A percentile compares a stretch with the other conserved stretches of the same genome.
Conservation (phyloP, 306 rosid genomes). For the Rosa chinensis region DNA sequence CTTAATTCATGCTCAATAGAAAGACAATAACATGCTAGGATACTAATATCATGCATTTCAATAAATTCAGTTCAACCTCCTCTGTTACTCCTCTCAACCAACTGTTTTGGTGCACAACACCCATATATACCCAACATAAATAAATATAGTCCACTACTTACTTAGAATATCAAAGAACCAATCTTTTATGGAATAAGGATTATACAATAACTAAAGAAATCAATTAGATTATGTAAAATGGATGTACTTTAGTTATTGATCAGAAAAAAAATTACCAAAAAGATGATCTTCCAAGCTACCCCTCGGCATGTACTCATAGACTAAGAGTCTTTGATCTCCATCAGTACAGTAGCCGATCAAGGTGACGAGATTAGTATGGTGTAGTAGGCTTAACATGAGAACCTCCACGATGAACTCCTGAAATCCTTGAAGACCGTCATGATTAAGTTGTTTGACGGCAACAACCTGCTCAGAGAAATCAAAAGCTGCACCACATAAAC, state of each 20-base stretch:
- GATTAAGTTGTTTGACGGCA: constrained; percentile 84
- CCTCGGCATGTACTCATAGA: constrained; percentile 85
- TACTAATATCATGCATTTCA: not conserved
- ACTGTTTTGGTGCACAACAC: not conserved
- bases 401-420: constrained; percentile 93
- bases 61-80: not conserved
- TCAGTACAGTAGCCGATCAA: constrained; percentile 94
- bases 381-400: constrained; percentile 89
- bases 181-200: not conserved
- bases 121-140: not conserved
- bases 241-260: not conserved
- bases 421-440: constrained; percentile 83
- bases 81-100: not conserved
- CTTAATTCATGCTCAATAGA: not conserved
- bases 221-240: not conserved
- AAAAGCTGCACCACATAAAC: not conserved
- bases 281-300: constrained; percentile 86
- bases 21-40: not conserved
- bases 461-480: constrained; percentile 55
- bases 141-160: not conserved
- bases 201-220: not conserved
- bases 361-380: constrained; percentile 84
- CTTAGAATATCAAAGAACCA: not conserved
- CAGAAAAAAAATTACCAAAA: constrained; percentile 44
- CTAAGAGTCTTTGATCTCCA: constrained; percentile 91